phyloP scores from a whole-genome alignment of 2,329 filamentous ascomycete species.

The Capronia coronata region DNA sequence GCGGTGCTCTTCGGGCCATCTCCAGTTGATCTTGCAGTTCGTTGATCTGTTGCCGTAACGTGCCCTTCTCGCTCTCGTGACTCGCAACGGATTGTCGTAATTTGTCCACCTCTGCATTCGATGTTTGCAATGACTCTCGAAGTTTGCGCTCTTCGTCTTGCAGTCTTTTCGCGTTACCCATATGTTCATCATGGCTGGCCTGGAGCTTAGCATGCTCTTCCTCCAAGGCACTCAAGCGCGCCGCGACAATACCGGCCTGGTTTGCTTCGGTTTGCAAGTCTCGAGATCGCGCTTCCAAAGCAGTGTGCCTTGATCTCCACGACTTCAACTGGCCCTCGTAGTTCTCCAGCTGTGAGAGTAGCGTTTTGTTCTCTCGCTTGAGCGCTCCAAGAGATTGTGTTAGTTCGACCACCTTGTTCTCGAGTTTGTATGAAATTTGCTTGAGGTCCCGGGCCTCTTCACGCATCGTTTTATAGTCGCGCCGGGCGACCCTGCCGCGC shows the following conservation, averaged over 20 bases:
- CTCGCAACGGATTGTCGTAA: constrained; percentile 67
- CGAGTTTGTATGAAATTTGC: constrained; percentile 98
- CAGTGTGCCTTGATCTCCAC: constrained; percentile 87
- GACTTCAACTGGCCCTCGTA: constrained; percentile 95
- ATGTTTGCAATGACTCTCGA: constrained; percentile 71
- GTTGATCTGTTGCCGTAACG: constrained; percentile 76
- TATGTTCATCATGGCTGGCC: constrained; percentile 80
- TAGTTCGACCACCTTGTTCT: constrained; percentile 98
- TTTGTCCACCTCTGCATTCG: constrained; percentile 73
- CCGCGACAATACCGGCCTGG: constrained; percentile 91
- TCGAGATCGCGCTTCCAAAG: constrained; percentile 80
- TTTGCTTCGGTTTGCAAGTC: constrained; percentile 95
- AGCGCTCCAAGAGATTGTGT: constrained; percentile 88
- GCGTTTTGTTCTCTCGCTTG: constrained; percentile 88
- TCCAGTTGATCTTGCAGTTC: constrained; percentile 92
- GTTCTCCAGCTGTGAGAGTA: constrained; percentile 83
- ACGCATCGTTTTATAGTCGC: constrained; percentile 79
- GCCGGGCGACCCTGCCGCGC: constrained; percentile 75
- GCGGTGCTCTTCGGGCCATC: constrained; percentile 66
- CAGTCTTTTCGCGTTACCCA: constrained; percentile 81
- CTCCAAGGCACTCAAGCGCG: constrained; percentile 83
- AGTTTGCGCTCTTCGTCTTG: constrained; percentile 89
- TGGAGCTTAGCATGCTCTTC: constrained; percentile 92
- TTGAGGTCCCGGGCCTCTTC: constrained; percentile 97
- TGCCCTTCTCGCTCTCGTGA: constrained; percentile 77